These are phyloP conservation scores for Eragrostis nindensis DNA, from an alignment of 176 grass and related monocot genomes.

Conservation along the genomic window DNA sequence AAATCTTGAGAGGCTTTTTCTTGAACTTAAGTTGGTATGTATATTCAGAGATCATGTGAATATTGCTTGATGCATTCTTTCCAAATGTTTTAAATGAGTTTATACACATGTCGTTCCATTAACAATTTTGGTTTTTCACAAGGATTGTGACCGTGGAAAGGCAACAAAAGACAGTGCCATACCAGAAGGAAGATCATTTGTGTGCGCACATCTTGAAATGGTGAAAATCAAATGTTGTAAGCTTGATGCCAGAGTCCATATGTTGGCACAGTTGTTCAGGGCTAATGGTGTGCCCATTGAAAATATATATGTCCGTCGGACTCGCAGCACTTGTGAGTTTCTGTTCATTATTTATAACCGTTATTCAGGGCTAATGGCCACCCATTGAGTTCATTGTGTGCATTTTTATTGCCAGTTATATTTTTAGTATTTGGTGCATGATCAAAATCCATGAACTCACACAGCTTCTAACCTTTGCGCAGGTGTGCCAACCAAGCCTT, in stretches of 20 bases:
- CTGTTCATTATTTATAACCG: too few species aligned
- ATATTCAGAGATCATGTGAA: neutral
- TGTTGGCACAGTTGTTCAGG: slow-evolving; percentile 13
- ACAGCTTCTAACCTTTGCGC: neutral
- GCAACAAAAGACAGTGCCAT: neutral
- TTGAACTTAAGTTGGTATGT: slow-evolving; percentile 33
- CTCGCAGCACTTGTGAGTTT: slow-evolving; percentile 8
- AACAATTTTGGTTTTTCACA: neutral
- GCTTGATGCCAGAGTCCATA: slow-evolving; percentile 13
- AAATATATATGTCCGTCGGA: slow-evolving; percentile 10
- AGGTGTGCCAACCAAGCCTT: neutral
- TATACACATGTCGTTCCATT: neutral
- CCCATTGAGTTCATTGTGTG: too few species aligned
- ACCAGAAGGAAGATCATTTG: slow-evolving; percentile 9
- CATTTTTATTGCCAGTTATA: neutral
- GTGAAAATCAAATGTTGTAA: slow-evolving; percentile 35
- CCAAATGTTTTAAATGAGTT: too few species aligned
- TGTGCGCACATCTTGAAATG: slow-evolving; percentile 20
- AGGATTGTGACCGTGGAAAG: neutral
- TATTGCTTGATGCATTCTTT: neutral
- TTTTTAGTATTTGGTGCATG: neutral
- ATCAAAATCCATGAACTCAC: neutral
- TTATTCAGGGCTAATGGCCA: too few species aligned
- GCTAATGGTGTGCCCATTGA: slow-evolving; percentile 27
- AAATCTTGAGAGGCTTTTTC: slow-evolving; percentile 34